Conservation (phyloP, 345 rosid genomes). For the Arabidopsis suecica region DNA sequence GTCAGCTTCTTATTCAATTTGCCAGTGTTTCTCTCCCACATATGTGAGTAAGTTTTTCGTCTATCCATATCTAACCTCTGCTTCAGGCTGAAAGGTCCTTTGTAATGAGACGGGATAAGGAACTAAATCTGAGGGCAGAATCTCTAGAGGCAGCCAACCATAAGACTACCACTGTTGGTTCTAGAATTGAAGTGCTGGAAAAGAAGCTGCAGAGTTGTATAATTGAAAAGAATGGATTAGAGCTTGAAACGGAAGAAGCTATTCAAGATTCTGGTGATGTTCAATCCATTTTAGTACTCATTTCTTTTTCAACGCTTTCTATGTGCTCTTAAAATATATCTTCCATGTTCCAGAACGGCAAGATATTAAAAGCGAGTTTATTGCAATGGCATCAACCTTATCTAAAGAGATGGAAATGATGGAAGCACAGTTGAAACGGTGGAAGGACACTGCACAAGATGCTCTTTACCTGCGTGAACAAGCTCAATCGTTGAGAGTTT, state of each 20-base stretch:
- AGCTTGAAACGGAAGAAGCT: constrained; percentile 84
- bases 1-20: constrained; percentile 51
- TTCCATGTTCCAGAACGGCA: constrained; percentile 67
- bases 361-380: constrained; percentile 84
- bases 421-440: constrained; percentile 87
- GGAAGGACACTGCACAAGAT: constrained; percentile 90
- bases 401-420: constrained; percentile 95
- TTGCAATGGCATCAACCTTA: constrained; percentile 89
- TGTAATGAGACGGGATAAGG: constrained; percentile 80
- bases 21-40: constrained; percentile 28
- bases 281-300: constrained; percentile 33
- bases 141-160: constrained; percentile 68
- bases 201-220: constrained; percentile 73
- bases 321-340: constrained; percentile 28
- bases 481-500: constrained; percentile 63
- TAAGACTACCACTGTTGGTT: constrained; percentile 52
- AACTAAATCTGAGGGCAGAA: constrained; percentile 67
- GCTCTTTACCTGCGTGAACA: constrained; percentile 71
- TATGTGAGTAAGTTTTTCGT: constrained; percentile 24
- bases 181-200: constrained; percentile 75
- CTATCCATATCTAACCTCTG: constrained; percentile 42
- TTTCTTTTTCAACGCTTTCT: constrained; percentile 13
- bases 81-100: constrained; percentile 81
- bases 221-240: constrained; percentile 83
- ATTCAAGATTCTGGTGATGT: constrained; percentile 78